These are phyloP conservation scores for Rossbeevera mucosa DNA, from an alignment of 768 basidiomycete genomes.

Conservation along the genomic window DNA sequence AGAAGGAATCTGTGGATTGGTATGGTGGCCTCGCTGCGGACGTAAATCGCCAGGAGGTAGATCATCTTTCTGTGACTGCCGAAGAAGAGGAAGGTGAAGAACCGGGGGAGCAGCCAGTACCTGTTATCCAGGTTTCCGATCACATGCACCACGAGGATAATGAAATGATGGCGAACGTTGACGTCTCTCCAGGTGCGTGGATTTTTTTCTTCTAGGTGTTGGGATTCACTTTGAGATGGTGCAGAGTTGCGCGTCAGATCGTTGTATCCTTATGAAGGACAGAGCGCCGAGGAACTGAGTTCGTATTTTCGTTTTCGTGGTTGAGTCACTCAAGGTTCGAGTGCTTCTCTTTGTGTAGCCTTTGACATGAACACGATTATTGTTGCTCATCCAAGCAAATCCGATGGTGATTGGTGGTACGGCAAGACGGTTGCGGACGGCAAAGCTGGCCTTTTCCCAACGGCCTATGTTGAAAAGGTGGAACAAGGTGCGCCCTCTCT, in stretches of 20 bases:
- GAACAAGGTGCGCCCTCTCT: conserved; percentile 44
- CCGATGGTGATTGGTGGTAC: conserved; percentile 91
- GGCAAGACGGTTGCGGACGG: conserved; percentile 64
- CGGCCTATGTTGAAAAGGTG: conserved; percentile 76
- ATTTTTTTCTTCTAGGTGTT: not conserved
- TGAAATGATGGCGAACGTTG: conserved; percentile 70
- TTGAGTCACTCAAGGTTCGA: conserved; percentile 2
- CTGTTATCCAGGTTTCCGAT: conserved; percentile 56
- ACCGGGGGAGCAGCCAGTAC: conserved; percentile 32
- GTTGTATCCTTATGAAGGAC: conserved; percentile 80
- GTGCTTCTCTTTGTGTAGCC: conserved; percentile 36
- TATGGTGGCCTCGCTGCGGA: conserved; percentile 76
- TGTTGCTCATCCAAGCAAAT: conserved; percentile 79
- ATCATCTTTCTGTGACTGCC: conserved; percentile 45
- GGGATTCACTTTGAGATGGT: not conserved
- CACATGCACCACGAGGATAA: conserved; percentile 34
- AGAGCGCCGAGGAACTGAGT: conserved; percentile 87
- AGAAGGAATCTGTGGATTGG: conserved; percentile 88
- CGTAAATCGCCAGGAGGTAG: conserved; percentile 44
- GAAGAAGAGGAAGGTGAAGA: conserved; percentile 62
- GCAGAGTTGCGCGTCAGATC: conserved; percentile 74
- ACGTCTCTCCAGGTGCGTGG: conserved; percentile 51
- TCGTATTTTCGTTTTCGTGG: conserved; percentile 28
- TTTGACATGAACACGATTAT: conserved; percentile 80
- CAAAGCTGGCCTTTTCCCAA: conserved; percentile 84